Conservation (phyloP, 2,329 filamentous ascomycete genomes). For the Ophidiomyces ophidiicola region DNA sequence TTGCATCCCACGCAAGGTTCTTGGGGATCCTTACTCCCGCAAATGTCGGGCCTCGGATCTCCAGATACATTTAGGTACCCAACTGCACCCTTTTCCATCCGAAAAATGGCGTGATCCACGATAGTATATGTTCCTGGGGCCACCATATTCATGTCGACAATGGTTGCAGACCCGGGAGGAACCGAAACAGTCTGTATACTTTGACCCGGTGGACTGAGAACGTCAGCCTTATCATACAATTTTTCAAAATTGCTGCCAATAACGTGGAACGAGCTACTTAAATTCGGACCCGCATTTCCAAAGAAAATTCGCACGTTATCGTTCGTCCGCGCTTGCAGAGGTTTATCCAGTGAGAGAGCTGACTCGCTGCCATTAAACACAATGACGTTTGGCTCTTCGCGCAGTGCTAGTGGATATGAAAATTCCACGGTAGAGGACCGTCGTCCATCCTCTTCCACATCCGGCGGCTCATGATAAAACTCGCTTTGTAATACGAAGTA, state of each 20-base stretch:
- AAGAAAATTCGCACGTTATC: slow-evolving; percentile 28
- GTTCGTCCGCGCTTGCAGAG: slow-evolving; percentile 22
- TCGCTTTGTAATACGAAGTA: slow-evolving; percentile 32
- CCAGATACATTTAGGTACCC: slow-evolving; percentile 27
- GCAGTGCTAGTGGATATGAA: slow-evolving; percentile 25
- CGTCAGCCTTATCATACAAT: slow-evolving; percentile 24
- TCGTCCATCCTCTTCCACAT: slow-evolving; percentile 23
- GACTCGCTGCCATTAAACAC: slow-evolving; percentile 27
- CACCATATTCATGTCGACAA: slow-evolving; percentile 25
- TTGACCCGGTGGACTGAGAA: slow-evolving; percentile 22
- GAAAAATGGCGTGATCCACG: slow-evolving; percentile 27
- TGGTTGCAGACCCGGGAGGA: slow-evolving; percentile 21
- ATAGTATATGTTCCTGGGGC: slow-evolving; percentile 27
- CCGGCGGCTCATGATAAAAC: slow-evolving; percentile 29
- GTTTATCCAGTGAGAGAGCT: slow-evolving; percentile 22
- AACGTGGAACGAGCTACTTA: slow-evolving; percentile 26
- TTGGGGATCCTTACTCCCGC: slow-evolving; percentile 19
- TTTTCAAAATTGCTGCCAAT: slow-evolving; percentile 23
- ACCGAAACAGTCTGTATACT: slow-evolving; percentile 22
- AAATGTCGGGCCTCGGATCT: slow-evolving; percentile 20
- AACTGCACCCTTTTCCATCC: slow-evolving; percentile 27
- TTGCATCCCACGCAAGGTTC: slow-evolving; percentile 25
- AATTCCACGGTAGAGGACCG: slow-evolving; percentile 23
- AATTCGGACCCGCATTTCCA: slow-evolving; percentile 27
- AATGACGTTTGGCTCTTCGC: slow-evolving; percentile 24